Evolutionary conservation across 805 yeast genomes (phyloP).

Genomic region (Brettanomyces bruxellensis): DNA sequence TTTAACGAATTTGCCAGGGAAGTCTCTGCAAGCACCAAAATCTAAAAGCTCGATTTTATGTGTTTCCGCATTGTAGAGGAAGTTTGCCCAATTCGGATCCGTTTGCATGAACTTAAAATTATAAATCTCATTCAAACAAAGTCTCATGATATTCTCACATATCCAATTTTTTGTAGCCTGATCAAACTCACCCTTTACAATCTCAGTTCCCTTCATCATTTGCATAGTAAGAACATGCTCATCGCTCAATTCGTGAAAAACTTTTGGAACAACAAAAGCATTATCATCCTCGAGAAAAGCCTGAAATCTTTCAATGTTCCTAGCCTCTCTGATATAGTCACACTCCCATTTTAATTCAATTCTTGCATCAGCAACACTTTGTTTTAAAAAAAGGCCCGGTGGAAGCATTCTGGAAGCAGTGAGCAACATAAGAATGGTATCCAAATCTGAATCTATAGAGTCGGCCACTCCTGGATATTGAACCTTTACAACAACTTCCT

Average conservation of each 20-base stretch:
- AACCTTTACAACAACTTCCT: slow-evolving; percentile 84
- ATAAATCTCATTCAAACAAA: slow-evolving; percentile 80
- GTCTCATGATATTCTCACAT: slow-evolving; percentile 76
- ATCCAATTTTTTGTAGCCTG: slow-evolving; percentile 75
- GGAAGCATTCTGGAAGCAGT: slow-evolving; percentile 86
- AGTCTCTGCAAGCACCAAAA: slow-evolving; percentile 91
- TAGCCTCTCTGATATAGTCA: slow-evolving; percentile 87
- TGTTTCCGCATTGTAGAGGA: slow-evolving; percentile 67
- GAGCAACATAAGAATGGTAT: slow-evolving; percentile 69
- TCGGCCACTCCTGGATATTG: slow-evolving; percentile 97
- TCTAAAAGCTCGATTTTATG: slow-evolving; percentile 77
- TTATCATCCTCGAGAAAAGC: slow-evolving; percentile 52
- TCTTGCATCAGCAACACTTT: slow-evolving; percentile 88
- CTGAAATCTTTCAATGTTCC: slow-evolving; percentile 58
- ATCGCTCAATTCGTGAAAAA: slow-evolving; percentile 68
- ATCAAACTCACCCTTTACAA: slow-evolving; percentile 64
- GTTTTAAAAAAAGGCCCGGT: slow-evolving; percentile 84
- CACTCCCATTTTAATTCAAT: slow-evolving; percentile 96
- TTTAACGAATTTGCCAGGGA: slow-evolving; percentile 53
- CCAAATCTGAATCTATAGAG: slow-evolving; percentile 89
- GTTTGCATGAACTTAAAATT: slow-evolving; percentile 91
- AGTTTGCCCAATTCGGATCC: slow-evolving; percentile 99
- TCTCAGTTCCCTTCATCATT: slow-evolving; percentile 72
- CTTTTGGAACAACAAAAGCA: slow-evolving; percentile 72
- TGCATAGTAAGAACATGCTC: slow-evolving; percentile 86